Percentiles rank a stretch among this genome's conserved stretches.
These are phyloP conservation scores for Candida ovalis DNA, from an alignment of 805 yeast species.

Conservation along the genomic window DNA sequence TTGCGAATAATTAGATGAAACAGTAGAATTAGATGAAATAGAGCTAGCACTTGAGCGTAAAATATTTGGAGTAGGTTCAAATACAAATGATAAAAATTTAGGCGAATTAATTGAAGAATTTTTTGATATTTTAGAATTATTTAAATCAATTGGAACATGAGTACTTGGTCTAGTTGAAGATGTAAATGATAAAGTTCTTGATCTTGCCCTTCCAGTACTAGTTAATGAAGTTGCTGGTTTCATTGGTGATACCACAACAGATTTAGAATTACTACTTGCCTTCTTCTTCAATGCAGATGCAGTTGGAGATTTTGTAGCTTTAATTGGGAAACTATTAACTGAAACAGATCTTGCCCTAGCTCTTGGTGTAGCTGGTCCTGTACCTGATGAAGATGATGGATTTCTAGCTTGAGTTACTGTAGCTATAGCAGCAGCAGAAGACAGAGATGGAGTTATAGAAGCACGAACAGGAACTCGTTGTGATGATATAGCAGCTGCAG, in stretches of 20 bases:
- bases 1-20: not conserved
- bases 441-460: conserved; percentile 12
- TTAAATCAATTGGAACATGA: conserved; percentile 1
- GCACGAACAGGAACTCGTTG: conserved; percentile 15
- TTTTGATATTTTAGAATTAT: conserved; percentile 2
- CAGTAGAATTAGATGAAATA: conserved; percentile 12
- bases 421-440: conserved; percentile 24
- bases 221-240: not conserved
- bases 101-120: conserved; percentile 6
- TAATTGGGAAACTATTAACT: not conserved
- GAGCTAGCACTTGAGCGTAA: conserved; percentile 15
- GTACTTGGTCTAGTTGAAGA: not conserved
- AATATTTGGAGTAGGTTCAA: conserved; percentile 16
- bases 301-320: not conserved
- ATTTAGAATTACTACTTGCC: not conserved
- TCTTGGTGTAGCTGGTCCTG: not conserved
- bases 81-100: conserved; percentile 20
- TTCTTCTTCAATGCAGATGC: not conserved
- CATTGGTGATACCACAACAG: not conserved
- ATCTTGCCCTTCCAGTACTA: conserved; percentile 2
- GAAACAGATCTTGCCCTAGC: not conserved
- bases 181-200: conserved; percentile 8
- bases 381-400: not conserved
- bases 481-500: conserved; percentile 25
- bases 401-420: conserved; percentile 13